Evolutionary conservation across 495 filamentous ascomycete genomes (phyloP), one percentile per base, ranked within the genome.

Genomic region (Aeminium ludgeri): DNA sequence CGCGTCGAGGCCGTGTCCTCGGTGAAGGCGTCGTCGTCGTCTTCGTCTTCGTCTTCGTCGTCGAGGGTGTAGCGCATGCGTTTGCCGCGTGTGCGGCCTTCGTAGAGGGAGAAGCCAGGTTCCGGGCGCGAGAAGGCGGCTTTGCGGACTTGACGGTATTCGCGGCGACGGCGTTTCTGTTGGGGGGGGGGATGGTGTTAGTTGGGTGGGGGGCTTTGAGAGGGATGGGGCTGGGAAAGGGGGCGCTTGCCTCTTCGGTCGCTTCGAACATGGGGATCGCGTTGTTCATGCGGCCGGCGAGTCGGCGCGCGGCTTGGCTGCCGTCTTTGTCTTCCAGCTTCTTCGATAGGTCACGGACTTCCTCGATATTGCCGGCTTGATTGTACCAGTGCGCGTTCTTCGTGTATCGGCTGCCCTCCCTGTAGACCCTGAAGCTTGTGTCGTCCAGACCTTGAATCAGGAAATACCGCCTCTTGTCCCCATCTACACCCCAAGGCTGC

Each of bases 61-160:
- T 85, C 93, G 55, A 81, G 96, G 0, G 86, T 95, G 48, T 96
- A 97, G 55, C 82, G 91, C 59, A 93, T 78, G 33, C 86, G 78
- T 62, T 96, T 96, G 30, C 89, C 89, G 38, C 89, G 73, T 0
- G 91, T 96, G 32, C 89, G 83, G 29, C 91, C 91, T 64, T 97
- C 89, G 59, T 96, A 96, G 38, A 89, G 65, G 11, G 85, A 94
- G 59, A 86, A 86, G 2, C 84, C 86, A 19, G 80, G 78, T 49
- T 92, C 86, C 3, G 86, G 85, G 11, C 87, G 78, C 38, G 74
- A 68, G 59, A 96, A 97, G 41, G 80, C 77, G 35, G 83, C 81
- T 55, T 92, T 91, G 40, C 83, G 80, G 43, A 72, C 70, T 54
- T 81, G 68, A 18, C 89, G 78, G 52, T 97, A 95, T 53, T 97